These are phyloP conservation scores for Oryza officinalis DNA, from an alignment of 176 grass and related monocot genomes.

Conservation along the genomic window DNA sequence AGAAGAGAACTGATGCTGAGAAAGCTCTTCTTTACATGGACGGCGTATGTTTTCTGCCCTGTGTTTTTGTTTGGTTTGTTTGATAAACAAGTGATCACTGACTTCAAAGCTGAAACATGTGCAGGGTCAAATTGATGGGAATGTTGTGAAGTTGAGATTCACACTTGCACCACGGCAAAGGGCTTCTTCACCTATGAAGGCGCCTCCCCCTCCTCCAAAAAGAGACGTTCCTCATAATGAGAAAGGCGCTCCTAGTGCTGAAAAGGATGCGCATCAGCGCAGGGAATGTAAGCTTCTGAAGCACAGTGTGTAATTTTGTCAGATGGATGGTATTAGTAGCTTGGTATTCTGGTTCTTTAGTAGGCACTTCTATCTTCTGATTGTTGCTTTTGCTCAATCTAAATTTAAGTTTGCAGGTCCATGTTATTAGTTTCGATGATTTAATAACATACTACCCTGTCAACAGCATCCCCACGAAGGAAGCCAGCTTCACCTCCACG, in stretches of 20 bases:
- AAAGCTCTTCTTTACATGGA: slow-evolving; percentile 99
- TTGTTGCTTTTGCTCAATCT: slow-evolving; percentile 18
- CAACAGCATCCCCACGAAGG: slow-evolving; percentile 71
- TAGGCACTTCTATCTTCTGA: background rate
- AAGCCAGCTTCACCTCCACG: slow-evolving; percentile 63
- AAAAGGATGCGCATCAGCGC: slow-evolving; percentile 66
- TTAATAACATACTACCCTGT: slow-evolving; percentile 13
- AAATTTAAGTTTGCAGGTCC: background rate
- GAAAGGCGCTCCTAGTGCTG: slow-evolving; percentile 60
- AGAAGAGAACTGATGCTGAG: slow-evolving; percentile 93
- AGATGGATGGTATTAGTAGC: background rate
- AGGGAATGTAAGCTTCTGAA: slow-evolving; percentile 69
- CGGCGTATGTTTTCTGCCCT: slow-evolving; percentile 66
- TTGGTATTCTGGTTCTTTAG: background rate
- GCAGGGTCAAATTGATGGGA: slow-evolving; percentile 98
- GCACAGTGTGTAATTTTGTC: background rate
- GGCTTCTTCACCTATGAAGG: slow-evolving; percentile 65
- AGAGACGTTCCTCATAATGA: slow-evolving; percentile 77
- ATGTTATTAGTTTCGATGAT: background rate
- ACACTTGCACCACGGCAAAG: slow-evolving; percentile 83
- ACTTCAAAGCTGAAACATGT: background rate
- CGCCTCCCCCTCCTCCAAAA: slow-evolving; percentile 65
- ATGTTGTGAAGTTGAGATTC: slow-evolving; percentile 84
- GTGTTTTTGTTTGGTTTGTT: slow-evolving; percentile 8
- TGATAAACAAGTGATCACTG: background rate